Evolutionary conservation across 306 rosid species (phyloP).

Genomic region (Macrotyloma uniflorum): DNA sequence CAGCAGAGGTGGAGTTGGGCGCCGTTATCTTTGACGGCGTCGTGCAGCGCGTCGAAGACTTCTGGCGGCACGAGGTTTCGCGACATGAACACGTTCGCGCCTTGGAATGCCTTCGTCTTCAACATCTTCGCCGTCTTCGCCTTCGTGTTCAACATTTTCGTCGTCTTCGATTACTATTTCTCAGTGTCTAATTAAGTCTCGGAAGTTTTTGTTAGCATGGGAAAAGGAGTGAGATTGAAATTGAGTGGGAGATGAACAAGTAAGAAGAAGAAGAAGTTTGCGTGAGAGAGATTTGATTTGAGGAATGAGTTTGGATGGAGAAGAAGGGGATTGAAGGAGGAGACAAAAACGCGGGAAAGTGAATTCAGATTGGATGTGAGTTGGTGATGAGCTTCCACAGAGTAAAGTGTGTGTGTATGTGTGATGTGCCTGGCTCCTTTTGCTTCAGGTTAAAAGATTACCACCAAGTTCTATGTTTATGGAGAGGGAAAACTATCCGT

Average conservation of each 20-base stretch:
- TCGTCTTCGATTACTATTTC: not conserved
- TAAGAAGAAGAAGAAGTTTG: not conserved
- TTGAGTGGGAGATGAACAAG: not conserved
- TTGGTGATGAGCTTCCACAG: not conserved
- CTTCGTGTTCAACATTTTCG: not conserved
- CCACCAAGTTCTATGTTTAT: no score
- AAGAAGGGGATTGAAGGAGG: not conserved
- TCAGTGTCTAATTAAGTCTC: not conserved
- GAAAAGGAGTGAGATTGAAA: not conserved
- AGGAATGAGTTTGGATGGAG: not conserved
- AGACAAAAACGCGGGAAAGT: conserved; percentile 38
- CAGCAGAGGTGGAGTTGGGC: conserved; percentile 80
- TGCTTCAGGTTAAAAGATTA: no score
- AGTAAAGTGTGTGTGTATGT: not conserved
- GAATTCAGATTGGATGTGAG: not conserved
- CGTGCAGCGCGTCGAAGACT: conserved; percentile 83
- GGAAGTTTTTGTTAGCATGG: not conserved
- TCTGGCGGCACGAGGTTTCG: conserved; percentile 90
- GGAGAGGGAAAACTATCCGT: no score
- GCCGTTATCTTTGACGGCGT: conserved; percentile 82
- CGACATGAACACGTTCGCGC: conserved; percentile 83
- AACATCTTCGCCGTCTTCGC: conserved; percentile 45
- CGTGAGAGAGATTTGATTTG: not conserved
- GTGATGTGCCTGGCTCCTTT: not conserved
- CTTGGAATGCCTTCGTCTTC: conserved; percentile 70